Base-by-base conservation (phyloP, 1,284 basidiomycete genomes). In the Puccinia sorghi region DNA sequence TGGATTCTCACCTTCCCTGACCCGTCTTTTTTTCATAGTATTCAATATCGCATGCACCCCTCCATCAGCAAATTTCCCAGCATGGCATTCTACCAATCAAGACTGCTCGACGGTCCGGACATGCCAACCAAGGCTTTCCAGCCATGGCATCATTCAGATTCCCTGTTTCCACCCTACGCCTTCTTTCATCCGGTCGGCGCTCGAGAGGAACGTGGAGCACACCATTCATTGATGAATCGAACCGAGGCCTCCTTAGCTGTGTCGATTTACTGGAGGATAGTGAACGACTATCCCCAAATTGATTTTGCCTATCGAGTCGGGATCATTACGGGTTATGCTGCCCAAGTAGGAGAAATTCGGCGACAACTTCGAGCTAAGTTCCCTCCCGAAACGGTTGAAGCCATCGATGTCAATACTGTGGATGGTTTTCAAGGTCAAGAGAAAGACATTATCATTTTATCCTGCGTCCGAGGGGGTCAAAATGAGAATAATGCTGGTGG, bases 1-100 rank as follows among this genome's bases (percentile, higher is more conserved):
- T 32, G 17, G 59, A 27, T 46, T 64, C 8, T 43, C 43, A 64
- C 41, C 61, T 64, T 46, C 13, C 9, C 39, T 15, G n/a, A 57
- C 64, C 8, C 48, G 41, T 71, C 0, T 71, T 25, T 20, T 37
- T 61, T 48, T 52, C 25, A 22, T 80, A 94, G 93, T 82, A 99
- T 99, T 66, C 97, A 99, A 86, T 99, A 99, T 84, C 96, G 97
- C 84, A 99, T 99, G 97, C 95, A 99, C 84, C 96, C 97, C 0
- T 90, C 92, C 80, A 99, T 99, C 84, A 96, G 93, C 81, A 87
- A 87, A 69, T 88, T 99, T 41, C 97, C 97, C 0, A 97, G 94
- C 80, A 88, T 88, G 72, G 86, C 95, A 0, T 99, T 99, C 86
- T 99, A 99, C 84, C 86, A 90, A 72, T 89, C 90, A 5, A 88